These are phyloP conservation scores for Marasmius tenuissimus DNA, from an alignment of 1,284 basidiomycete species.

Conservation along the genomic window DNA sequence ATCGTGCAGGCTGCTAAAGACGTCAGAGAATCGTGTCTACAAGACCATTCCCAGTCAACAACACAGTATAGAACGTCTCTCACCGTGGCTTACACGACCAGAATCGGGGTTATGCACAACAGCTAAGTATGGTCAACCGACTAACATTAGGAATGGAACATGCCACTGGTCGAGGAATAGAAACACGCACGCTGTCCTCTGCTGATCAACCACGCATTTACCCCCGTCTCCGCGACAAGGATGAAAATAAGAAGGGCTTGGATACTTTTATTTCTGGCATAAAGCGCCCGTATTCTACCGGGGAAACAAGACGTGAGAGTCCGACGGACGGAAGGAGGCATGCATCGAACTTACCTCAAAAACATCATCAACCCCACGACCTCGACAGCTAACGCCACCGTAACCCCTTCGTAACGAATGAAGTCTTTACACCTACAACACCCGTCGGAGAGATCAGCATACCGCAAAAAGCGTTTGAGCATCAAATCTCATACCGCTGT, in stretches of 20 bases:
- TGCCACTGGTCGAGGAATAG: not conserved
- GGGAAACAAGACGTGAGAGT: not conserved
- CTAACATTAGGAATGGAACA: not conserved
- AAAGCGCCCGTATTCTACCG: conserved; percentile 45
- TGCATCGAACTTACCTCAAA: conserved; percentile 32
- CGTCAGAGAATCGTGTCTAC: not conserved
- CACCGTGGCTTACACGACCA: conserved; percentile 4
- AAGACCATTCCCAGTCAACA: not conserved
- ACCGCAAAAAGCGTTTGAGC: not conserved
- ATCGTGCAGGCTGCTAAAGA: conserved; percentile 48
- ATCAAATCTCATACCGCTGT: not conserved
- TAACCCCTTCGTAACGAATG: conserved; percentile 50
- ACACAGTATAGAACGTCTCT: not conserved
- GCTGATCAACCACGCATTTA: conserved; percentile 51
- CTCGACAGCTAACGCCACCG: conserved; percentile 48
- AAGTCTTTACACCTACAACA: conserved; percentile 36
- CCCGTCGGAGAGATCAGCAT: conserved; percentile 23
- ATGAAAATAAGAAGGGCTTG: conserved; percentile 30
- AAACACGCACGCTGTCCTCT: conserved; percentile 35
- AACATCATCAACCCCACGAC: conserved; percentile 57
- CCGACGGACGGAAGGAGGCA: not conserved
- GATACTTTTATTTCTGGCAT: conserved; percentile 37
- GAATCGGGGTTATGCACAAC: conserved; percentile 33
- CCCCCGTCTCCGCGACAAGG: conserved; percentile 38
- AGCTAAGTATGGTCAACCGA: conserved; percentile 24